Conservation (phyloP, 2,329 filamentous ascomycete species). For the Hypoxylon sp. region DNA sequence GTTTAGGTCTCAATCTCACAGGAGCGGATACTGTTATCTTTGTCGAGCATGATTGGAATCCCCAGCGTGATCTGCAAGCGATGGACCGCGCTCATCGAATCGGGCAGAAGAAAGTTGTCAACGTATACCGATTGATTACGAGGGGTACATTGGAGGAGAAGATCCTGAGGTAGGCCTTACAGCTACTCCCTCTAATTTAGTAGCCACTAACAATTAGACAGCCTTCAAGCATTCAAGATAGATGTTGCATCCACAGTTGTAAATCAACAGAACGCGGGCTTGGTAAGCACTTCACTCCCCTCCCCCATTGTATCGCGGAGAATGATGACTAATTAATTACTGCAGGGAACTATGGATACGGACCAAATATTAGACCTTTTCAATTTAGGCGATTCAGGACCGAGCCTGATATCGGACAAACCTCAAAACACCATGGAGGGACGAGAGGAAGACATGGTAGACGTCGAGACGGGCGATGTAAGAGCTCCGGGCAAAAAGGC, state of each 20-base stretch:
- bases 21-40: conserved; percentile 99
- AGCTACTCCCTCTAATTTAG: neutral
- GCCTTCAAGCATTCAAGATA: conserved; percentile 98
- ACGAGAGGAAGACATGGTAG: conserved; percentile 87
- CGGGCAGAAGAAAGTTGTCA: conserved; percentile 99
- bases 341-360: conserved; percentile 85
- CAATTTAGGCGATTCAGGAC: conserved; percentile 84
- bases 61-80: conserved; percentile 96
- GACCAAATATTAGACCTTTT: conserved; percentile 98
- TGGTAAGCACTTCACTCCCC: conserved; percentile 55
- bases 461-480: conserved; percentile 91
- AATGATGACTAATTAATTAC: conserved; percentile 35
- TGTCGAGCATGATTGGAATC: conserved; percentile 99
- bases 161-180: conserved; percentile 73
- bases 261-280: conserved; percentile 96
- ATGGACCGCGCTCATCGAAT: conserved; percentile 99
- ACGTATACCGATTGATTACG: conserved; percentile 97
- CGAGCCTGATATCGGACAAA: conserved; percentile 72
- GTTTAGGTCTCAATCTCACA: conserved; percentile 92
- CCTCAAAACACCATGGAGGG: conserved; percentile 68
- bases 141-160: conserved; percentile 97
- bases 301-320: neutral
- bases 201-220: conserved; percentile 32
- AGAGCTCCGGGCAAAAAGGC: conserved; percentile 95
- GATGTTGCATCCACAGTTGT: conserved; percentile 98